Conservation (phyloP, 257 asterid genomes). For the Leptodermis oblonga region DNA sequence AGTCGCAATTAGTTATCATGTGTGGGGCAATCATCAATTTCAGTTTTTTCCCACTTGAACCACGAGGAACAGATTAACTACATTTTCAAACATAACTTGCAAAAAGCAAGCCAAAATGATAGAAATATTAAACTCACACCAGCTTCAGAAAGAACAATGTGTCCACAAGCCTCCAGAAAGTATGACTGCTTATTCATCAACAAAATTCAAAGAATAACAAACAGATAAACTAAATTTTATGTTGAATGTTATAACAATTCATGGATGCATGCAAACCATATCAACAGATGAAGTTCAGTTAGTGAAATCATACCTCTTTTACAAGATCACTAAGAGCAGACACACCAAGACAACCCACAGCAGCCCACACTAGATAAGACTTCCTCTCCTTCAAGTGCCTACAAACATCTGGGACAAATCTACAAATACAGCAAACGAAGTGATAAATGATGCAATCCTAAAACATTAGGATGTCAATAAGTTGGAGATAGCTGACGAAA, state of each 20-base stretch:
- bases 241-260: not conserved
- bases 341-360: conserved; percentile 81
- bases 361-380: conserved; percentile 78
- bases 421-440: conserved; percentile 23
- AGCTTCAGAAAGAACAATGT: not conserved
- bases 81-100: not conserved
- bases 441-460: not conserved
- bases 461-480: not conserved
- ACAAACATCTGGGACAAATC: conserved; percentile 71
- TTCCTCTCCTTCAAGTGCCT: conserved; percentile 71
- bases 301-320: conserved; percentile 54
- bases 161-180: not conserved
- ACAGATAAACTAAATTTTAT: not conserved
- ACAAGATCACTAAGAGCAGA: conserved; percentile 81
- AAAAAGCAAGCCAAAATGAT: not conserved
- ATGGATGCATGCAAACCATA: not conserved
- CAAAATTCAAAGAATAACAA: not conserved
- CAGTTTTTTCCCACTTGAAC: conserved; percentile 2
- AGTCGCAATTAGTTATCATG: conserved; percentile 24
- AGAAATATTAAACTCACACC: not conserved
- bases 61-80: not conserved
- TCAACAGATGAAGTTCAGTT: not conserved
- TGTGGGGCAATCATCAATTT: conserved; percentile 25
- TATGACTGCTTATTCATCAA: not conserved
- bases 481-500: not conserved